Evolutionary conservation across 306 rosid species (phyloP), one percentile per base, ranked within the genome.

Genomic region (Dicorynia guianensis): DNA sequence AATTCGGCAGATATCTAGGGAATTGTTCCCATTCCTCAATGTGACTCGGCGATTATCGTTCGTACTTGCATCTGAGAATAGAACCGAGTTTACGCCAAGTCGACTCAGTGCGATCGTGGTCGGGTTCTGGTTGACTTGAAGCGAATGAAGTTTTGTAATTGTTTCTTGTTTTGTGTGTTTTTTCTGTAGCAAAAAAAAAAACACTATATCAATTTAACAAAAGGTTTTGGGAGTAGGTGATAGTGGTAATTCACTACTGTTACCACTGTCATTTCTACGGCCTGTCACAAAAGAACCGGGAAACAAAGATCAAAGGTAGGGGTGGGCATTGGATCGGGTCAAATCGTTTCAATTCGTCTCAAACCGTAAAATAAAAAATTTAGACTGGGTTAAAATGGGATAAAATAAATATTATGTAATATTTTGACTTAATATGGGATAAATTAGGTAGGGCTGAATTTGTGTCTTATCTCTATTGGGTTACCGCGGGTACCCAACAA

Each of bases 1-100:
- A 12, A 90, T 89, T 60, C 97, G 81, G 84, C 91, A 88, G 63
- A 95, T 87, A 4, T 83, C 86, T 42, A 95, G 61, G 7, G 90
- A 92, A 89, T 92, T 93, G 67, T 81, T 81, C 58, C 88, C 82
- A 79, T 74, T 87, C 36, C 76, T 79, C 83, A 95, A 67, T 6
- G 81, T 88, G 49, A 87, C 83, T 38, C 63, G 75, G 54, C 72
- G 78, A 73, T 85, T 63, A 83, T 85, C 91, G 5, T 52, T 65
- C 38, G 81, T 69, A 63, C 53, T 76, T 11, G 48, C 77, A 36
- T 68, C 77, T 0, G 79, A 64, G 86, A 92, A 91, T 40, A 87
- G 81, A 56, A 89, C 84, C 13, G 78, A 74, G 73, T 19, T 75
- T 30, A 7, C 40, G 43, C 63, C 19, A 57, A 1, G 40, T 11